A percentile compares a stretch with the other conserved stretches of the same genome.
These are phyloP conservation scores for Sclerotinia sclerotiorum DNA, from an alignment of 2,329 filamentous ascomycete genomes.

Conservation along the genomic window DNA sequence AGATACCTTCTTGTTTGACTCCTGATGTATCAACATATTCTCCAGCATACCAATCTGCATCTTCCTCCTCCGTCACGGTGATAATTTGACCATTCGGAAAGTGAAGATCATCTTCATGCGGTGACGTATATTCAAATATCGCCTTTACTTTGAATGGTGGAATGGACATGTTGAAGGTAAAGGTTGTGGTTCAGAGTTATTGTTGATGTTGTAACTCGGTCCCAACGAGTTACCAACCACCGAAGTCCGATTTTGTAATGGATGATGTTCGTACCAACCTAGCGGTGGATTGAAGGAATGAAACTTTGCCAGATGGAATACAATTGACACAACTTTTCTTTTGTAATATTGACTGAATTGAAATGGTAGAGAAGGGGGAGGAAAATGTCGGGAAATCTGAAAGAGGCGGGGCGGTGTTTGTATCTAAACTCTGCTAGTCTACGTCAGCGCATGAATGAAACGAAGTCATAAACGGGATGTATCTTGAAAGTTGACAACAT, in stretches of 20 bases:
- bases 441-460: constrained; percentile 39
- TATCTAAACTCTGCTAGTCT: constrained; percentile 37
- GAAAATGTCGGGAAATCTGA: constrained; percentile 24
- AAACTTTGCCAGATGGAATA: constrained; percentile 2
- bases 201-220: constrained; percentile 22
- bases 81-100: constrained; percentile 87
- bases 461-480: constrained; percentile 15
- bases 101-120: constrained; percentile 90
- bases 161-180: constrained; percentile 57
- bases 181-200: constrained; percentile 4
- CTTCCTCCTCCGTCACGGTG: constrained; percentile 88
- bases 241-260: constrained; percentile 33
- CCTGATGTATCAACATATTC: constrained; percentile 80
- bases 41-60: constrained; percentile 90
- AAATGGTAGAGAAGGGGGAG: constrained; percentile 23
- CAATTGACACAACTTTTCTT: constrained; percentile 9
- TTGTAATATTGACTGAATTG: constrained; percentile 22
- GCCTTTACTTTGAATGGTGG: constrained; percentile 91
- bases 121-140: constrained; percentile 88
- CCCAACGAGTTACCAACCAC: constrained; percentile 21
- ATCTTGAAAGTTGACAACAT: constrained; percentile 9
- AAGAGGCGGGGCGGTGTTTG: constrained; percentile 35
- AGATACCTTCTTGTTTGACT: constrained; percentile 77
- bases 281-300: constrained; percentile 9
- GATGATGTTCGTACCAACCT: constrained; percentile 15